These are phyloP conservation scores for Yarrowia alimentaria DNA, from an alignment of 805 yeast genomes.

Conservation along the genomic window DNA sequence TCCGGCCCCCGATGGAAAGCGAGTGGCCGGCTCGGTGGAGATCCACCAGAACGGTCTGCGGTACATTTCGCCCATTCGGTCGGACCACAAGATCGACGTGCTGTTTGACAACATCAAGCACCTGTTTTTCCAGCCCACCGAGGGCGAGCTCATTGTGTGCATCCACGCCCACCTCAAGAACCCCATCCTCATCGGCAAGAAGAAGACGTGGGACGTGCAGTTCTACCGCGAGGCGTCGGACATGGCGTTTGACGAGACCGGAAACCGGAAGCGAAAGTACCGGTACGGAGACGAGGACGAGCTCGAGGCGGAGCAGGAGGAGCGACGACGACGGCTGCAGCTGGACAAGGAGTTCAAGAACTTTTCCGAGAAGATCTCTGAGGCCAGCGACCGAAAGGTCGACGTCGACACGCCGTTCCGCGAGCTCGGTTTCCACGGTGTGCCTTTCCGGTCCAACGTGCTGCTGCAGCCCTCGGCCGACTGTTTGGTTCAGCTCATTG, in stretches of 20 bases:
- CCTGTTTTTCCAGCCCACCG: slow-evolving; percentile 91
- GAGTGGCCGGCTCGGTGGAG: slow-evolving; percentile 84
- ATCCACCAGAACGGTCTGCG: slow-evolving; percentile 96
- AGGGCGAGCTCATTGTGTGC: slow-evolving; percentile 87
- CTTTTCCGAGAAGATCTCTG: slow-evolving; percentile 88
- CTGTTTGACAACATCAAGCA: slow-evolving; percentile 89
- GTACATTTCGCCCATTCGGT: slow-evolving; percentile 79
- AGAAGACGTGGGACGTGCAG: slow-evolving; percentile 92
- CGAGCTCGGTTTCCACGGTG: slow-evolving; percentile 96
- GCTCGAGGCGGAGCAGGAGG: slow-evolving; percentile 97
- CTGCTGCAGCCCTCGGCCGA: slow-evolving; percentile 96
- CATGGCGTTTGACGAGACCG: slow-evolving; percentile 94
- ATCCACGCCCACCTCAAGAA: slow-evolving; percentile 89
- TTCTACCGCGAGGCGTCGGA: slow-evolving; percentile 96
- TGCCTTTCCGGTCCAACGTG: slow-evolving; percentile 91
- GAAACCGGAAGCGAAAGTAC: slow-evolving; percentile 80
- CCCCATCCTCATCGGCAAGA: slow-evolving; percentile 93
- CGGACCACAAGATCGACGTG: slow-evolving; percentile 84
- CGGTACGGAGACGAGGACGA: slow-evolving; percentile 98
- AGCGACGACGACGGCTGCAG: slow-evolving; percentile 84
- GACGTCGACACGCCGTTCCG: slow-evolving; percentile 94
- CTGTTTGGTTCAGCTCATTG: slow-evolving; percentile 89
- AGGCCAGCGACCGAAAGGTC: slow-evolving; percentile 74
- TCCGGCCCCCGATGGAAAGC: slow-evolving; percentile 96
- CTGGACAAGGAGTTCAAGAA: slow-evolving; percentile 87